phyloP scores from a whole-genome alignment of 768 basidiomycete genomes.

The Ephemerocybe angulata region DNA sequence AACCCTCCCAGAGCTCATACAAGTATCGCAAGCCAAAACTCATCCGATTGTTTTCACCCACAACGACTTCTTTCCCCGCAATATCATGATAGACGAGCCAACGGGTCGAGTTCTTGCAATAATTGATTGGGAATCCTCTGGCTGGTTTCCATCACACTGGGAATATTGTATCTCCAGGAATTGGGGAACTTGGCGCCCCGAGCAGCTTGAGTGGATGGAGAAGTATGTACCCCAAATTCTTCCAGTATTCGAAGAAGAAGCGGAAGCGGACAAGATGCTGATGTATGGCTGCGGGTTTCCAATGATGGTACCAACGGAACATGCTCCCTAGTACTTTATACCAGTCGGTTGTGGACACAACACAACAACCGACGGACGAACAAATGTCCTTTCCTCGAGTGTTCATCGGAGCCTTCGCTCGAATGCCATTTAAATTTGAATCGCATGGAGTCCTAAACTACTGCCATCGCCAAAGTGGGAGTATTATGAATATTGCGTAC shows the following conservation, averaged over 20 bases:
- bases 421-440: too few relatives aligned
- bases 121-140: background rate
- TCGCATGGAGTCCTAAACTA: too few relatives aligned
- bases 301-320: background rate
- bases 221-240: background rate
- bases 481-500: conserved; percentile 81
- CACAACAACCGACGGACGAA: too few relatives aligned
- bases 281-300: background rate
- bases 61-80: background rate
- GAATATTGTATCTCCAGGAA: background rate
- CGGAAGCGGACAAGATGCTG: background rate
- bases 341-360: too few relatives aligned
- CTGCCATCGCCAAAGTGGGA: too few relatives aligned
- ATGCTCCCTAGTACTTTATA: too few relatives aligned
- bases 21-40: background rate
- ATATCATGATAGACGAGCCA: background rate
- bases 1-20: background rate
- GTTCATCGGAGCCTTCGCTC: too few relatives aligned
- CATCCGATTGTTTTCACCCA: background rate
- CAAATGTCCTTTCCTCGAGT: too few relatives aligned
- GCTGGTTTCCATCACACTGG: background rate
- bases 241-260: background rate
- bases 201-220: background rate
- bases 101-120: background rate
- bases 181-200: background rate